A percentile compares a stretch with the other conserved stretches of the same genome.
These are phyloP conservation scores for Triticum aestivum DNA, from an alignment of 176 grass and related monocot genomes.

Conservation along the genomic window DNA sequence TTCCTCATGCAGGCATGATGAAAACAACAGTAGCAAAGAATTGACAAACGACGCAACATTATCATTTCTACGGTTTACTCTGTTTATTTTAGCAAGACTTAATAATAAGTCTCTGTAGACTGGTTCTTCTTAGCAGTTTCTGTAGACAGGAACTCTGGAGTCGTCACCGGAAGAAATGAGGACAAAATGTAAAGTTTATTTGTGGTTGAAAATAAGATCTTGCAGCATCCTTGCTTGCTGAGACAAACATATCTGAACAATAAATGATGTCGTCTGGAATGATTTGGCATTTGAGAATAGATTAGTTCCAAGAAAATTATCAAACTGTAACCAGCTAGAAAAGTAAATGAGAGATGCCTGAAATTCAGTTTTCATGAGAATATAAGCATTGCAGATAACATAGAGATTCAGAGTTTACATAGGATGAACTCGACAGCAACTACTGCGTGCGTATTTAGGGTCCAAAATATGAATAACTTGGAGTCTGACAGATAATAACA, in stretches of 20 bases:
- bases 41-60: no score
- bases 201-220: neutral
- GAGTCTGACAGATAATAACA: neutral
- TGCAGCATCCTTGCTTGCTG: neutral
- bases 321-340: neutral
- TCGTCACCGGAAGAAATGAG: no score
- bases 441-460: neutral
- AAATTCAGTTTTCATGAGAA: neutral
- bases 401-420: constrained; percentile 14
- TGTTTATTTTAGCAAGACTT: no score
- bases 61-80: no score
- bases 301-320: neutral
- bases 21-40: neutral
- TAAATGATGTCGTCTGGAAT: no score
- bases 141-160: neutral
- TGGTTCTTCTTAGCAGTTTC: neutral
- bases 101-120: neutral
- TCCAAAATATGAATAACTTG: neutral
- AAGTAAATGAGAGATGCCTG: no score
- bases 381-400: neutral
- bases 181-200: no score
- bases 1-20: no score
- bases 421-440: neutral
- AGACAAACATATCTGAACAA: no score
- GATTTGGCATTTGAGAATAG: neutral